Base-by-base conservation (phyloP, 2,329 filamentous ascomycete species). In the Chaetomium globosum region DNA sequence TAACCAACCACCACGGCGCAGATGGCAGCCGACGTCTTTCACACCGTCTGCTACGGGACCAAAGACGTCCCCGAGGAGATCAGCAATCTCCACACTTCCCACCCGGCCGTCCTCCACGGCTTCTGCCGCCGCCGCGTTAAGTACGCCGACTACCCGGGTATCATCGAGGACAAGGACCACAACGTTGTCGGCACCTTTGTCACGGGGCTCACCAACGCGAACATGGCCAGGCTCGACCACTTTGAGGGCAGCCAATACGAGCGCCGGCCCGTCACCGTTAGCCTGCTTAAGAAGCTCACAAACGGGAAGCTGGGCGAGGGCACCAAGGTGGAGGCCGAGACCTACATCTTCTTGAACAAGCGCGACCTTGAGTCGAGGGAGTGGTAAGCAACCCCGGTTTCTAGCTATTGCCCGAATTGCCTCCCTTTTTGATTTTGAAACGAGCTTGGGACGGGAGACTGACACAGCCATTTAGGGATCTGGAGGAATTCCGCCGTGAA, bases 1-100 rank as follows among this genome's bases (percentile, higher is more conserved):
- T 43, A 6, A 39, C 13, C 13, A 43, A 43, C 16, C 16, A n/a
- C 39, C 39, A n/a, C 16, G 4, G 5, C 19, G 19, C 19, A 43
- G 70, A 97, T 97, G 93, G 90, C 89, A n/a, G 87, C 90, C 0
- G 86, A 90, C 73, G 88, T 98, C 72, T 92, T 98, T 71, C 89
- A 90, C 79, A 89, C 90, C 39, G 93, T 97, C 52, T 91, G 91
- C 77, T 91, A 93, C 78, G 86, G 87, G 70, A 78, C 79, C 9
- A 76, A 79, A 19, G 71, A 75, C 5, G 81, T 82, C 68, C 73
- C 85, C 73, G 43, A 83, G 76, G 73, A 81, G 76, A 75, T 84
- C 46, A 73, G 78, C 63, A 75, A 85, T 55, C 80, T 94, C 43
- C 86, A 86, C 68, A 85, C 77, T 0, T 87, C 92, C 75, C 82